These are phyloP conservation scores for Fusarium citri DNA, from an alignment of 2,329 filamentous ascomycete species.

Conservation along the genomic window DNA sequence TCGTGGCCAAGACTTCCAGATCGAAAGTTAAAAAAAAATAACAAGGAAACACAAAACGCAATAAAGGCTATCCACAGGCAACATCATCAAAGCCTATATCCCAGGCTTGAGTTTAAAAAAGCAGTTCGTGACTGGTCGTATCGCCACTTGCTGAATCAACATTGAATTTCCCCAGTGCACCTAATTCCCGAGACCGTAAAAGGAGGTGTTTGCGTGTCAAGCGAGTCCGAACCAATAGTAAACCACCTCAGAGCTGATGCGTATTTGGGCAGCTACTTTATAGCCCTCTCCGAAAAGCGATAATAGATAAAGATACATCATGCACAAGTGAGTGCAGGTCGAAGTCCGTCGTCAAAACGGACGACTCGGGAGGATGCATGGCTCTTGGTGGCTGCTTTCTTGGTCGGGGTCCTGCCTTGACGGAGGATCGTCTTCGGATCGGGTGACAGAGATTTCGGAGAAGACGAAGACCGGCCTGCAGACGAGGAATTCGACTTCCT, in stretches of 20 bases:
- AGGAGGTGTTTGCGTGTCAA: constrained; percentile 41
- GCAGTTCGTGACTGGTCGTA: constrained; percentile 49
- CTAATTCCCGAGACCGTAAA: constrained; percentile 41
- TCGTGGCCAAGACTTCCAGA: constrained; percentile 42
- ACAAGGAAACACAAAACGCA: constrained; percentile 30
- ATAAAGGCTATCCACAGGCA: constrained; percentile 46
- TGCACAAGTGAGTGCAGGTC: constrained; percentile 54
- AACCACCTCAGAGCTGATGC: constrained; percentile 40
- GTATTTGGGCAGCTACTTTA: constrained; percentile 22
- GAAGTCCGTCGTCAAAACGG: constrained; percentile 56
- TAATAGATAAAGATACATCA: constrained; percentile 47
- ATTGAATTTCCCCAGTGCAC: constrained; percentile 47
- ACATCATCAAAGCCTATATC: constrained; percentile 45
- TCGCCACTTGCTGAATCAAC: constrained; percentile 50
- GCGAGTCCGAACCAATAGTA: constrained; percentile 44
- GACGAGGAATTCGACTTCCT: constrained; percentile 60
- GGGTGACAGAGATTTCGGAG: constrained; percentile 54
- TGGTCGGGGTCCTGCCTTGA: constrained; percentile 55
- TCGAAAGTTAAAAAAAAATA: constrained; percentile 33
- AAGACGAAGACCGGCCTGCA: constrained; percentile 71
- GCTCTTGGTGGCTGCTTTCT: constrained; percentile 50
- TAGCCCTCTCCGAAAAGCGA: constrained; percentile 38
- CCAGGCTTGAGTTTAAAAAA: constrained; percentile 44
- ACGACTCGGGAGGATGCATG: constrained; percentile 55
- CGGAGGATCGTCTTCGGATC: constrained; percentile 59